A percentile compares a stretch with the other conserved stretches of the same genome.
Evolutionary conservation across 192 early-diverging fungal species (phyloP).

Genomic region (Backusella circina): DNA sequence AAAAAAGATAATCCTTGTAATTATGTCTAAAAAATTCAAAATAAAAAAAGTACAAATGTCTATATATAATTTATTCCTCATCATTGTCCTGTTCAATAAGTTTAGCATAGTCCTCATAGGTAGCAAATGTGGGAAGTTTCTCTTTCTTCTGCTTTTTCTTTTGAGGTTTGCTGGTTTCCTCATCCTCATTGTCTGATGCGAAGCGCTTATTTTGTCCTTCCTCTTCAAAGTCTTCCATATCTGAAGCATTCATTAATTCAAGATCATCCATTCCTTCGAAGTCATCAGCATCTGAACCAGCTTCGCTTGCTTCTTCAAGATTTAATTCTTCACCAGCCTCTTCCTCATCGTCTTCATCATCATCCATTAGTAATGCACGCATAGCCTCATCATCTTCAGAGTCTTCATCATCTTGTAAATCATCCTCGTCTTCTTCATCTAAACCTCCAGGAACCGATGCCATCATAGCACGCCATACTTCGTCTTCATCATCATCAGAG

Average conservation of each 20-base stretch:
- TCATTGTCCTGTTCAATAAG: conserved; percentile 17
- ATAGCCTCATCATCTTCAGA: conserved; percentile 42
- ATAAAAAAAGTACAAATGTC: background rate
- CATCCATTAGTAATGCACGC: conserved; percentile 36
- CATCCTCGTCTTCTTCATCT: conserved; percentile 50
- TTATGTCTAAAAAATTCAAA: background rate
- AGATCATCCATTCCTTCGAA: conserved; percentile 65
- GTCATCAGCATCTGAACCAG: conserved; percentile 40
- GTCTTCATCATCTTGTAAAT: conserved; percentile 43
- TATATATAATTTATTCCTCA: conserved; percentile 7
- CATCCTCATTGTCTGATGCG: conserved; percentile 37
- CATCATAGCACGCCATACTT: conserved; percentile 89
- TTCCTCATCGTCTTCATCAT: conserved; percentile 43
- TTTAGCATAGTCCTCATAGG: conserved; percentile 67
- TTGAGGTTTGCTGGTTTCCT: conserved; percentile 19
- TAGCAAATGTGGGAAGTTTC: conserved; percentile 63
- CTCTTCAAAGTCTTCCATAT: conserved; percentile 40
- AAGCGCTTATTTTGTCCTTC: conserved; percentile 37
- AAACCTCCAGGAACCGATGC: conserved; percentile 59
- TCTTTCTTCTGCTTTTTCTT: conserved; percentile 46
- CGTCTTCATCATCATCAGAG: conserved; percentile 72
- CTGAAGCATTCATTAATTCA: conserved; percentile 24
- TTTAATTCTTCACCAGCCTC: conserved; percentile 48
- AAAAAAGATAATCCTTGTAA: background rate
- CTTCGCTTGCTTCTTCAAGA: conserved; percentile 50